Conservation (phyloP, 805 yeast species). For the Hanseniaspora opuntiae region DNA sequence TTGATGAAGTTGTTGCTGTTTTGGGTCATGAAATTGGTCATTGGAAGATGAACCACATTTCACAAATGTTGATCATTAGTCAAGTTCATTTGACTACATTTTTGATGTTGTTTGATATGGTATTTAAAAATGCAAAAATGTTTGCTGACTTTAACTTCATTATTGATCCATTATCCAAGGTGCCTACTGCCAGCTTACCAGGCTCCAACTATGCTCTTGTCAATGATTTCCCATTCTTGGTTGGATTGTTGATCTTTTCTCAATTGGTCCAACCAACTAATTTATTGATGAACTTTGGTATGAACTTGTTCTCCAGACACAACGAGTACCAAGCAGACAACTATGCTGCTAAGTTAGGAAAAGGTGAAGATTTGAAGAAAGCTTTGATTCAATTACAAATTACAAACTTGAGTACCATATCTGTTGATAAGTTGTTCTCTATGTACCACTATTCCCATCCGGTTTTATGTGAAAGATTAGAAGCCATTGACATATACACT, state of each 20-base stretch:
- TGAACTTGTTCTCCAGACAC: conserved; percentile 64
- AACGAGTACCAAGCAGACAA: conserved; percentile 90
- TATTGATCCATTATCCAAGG: conserved; percentile 13
- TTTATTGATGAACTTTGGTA: conserved; percentile 48
- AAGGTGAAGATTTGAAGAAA: conserved; percentile 48
- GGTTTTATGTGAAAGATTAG: conserved; percentile 73
- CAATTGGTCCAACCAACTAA: conserved; percentile 72
- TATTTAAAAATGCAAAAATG: conserved; percentile 65
- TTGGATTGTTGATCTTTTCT: conserved; percentile 69
- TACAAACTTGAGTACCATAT: conserved; percentile 73
- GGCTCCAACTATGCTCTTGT: conserved; percentile 17
- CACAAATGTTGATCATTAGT: conserved; percentile 54
- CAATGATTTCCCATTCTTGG: conserved; percentile 51
- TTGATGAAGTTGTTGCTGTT: conserved; percentile 78
- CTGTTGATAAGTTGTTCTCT: conserved; percentile 80
- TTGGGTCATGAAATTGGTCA: conserved; percentile 98
- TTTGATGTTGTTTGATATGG: conserved; percentile 64
- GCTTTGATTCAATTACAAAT: conserved; percentile 65
- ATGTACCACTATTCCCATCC: conserved; percentile 89
- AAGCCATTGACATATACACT: conserved; percentile 40
- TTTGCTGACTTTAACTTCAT: conserved; percentile 68
- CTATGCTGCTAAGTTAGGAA: conserved; percentile 66
- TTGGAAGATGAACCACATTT: conserved; percentile 82
- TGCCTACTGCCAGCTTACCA: conserved; percentile 12
- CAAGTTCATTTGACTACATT: conserved; percentile 52